These are phyloP conservation scores for Thinopyrum elongatum DNA, from an alignment of 176 grass and related monocot species.

Conservation along the genomic window DNA sequence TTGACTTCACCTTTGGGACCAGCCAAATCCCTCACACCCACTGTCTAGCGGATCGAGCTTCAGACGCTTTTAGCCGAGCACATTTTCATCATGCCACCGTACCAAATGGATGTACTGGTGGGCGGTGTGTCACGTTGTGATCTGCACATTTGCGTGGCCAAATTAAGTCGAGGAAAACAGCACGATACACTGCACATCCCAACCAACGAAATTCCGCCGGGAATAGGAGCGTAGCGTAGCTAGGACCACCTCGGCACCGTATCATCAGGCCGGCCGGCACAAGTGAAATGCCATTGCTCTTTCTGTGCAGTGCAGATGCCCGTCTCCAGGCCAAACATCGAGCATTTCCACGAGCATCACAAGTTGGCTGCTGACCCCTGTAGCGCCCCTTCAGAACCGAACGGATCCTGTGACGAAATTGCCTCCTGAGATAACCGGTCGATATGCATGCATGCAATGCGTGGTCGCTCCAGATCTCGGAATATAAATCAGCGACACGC, in stretches of 20 bases:
- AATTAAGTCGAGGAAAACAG: neutral
- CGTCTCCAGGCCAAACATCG: neutral
- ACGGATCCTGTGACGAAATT: neutral
- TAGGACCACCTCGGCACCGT: neutral
- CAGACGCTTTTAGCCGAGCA: neutral
- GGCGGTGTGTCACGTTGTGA: neutral
- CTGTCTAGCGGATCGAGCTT: no score
- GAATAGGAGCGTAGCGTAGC: neutral
- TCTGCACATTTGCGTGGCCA: conserved; percentile 22
- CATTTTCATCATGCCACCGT: neutral
- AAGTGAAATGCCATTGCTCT: conserved; percentile 19
- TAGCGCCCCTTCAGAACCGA: neutral
- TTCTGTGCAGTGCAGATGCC: neutral
- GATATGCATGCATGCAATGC: neutral
- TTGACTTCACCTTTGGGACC: neutral
- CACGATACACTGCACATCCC: neutral
- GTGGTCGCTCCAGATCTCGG: neutral
- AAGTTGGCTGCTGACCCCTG: neutral
- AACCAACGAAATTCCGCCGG: neutral
- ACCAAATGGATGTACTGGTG: neutral
- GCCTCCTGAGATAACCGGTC: neutral
- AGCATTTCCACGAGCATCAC: conserved; percentile 8
- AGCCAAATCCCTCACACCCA: neutral
- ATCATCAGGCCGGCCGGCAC: neutral
- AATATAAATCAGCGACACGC: conserved; percentile 4